Conservation (phyloP, 208 protist genomes). For the Acanthamoeba quina region DNA sequence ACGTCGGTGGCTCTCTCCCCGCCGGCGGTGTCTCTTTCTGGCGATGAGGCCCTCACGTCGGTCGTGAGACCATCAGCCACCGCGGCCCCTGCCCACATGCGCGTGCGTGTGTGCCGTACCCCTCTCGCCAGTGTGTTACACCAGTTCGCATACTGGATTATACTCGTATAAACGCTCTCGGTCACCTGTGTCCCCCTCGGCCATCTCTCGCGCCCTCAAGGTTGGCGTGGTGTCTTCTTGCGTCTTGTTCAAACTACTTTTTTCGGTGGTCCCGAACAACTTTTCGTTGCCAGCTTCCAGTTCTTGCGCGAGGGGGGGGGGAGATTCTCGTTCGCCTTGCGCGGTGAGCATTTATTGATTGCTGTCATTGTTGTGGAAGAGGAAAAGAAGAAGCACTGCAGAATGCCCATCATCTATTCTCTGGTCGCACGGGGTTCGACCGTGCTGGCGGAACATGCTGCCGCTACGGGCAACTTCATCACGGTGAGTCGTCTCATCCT, state of each 20-base stretch:
- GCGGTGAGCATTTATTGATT: background rate
- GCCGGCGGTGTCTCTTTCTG: background rate
- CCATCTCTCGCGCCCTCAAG: too few species aligned
- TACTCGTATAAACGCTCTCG: background rate
- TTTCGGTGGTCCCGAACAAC: background rate
- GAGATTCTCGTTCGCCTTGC: background rate
- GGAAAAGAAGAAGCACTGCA: background rate
- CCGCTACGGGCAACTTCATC: conserved; percentile 88
- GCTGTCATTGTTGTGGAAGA: background rate
- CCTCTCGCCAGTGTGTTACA: background rate
- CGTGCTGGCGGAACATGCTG: conserved; percentile 86
- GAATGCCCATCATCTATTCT: conserved; percentile 89
- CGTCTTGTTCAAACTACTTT: background rate
- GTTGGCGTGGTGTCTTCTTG: too few species aligned
- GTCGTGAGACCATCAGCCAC: too few species aligned
- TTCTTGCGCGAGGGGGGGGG: background rate
- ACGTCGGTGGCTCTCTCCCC: background rate
- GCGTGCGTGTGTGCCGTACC: background rate
- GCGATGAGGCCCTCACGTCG: too few species aligned
- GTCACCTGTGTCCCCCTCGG: background rate
- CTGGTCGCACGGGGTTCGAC: conserved; percentile 84
- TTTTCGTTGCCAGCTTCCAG: background rate
- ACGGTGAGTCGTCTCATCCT: conserved; percentile 86
- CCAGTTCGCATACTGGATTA: background rate
- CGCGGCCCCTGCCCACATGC: background rate